A percentile compares a stretch with the other conserved stretches of the same genome.
phyloP scores from a whole-genome alignment of 345 rosid species.

The Trapa bicornis region DNA sequence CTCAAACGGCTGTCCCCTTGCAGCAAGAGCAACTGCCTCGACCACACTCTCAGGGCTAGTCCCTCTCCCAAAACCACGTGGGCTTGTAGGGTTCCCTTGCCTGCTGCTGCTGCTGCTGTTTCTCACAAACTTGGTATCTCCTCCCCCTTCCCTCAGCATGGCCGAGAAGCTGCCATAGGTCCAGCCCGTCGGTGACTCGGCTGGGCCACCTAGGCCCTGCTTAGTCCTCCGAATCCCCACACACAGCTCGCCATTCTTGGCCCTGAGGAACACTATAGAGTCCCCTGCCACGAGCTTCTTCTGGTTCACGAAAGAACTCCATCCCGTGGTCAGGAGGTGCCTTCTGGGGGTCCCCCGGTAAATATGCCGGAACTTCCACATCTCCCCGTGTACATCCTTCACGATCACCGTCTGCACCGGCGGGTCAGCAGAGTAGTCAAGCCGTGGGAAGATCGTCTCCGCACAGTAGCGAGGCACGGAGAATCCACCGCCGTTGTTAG shows the following conservation, averaged over 20 bases:
- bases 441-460: slow-evolving; percentile 77
- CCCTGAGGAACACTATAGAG: slow-evolving; percentile 76
- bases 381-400: slow-evolving; percentile 82
- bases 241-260: slow-evolving; percentile 69
- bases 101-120: slow-evolving; percentile 12
- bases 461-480: slow-evolving; percentile 97
- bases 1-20: slow-evolving; percentile 62
- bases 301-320: slow-evolving; percentile 92
- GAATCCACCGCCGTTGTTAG: slow-evolving; percentile 96
- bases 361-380: slow-evolving; percentile 89
- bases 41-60: slow-evolving; percentile 50
- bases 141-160: slow-evolving; percentile 46
- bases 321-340: slow-evolving; percentile 86
- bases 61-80: slow-evolving; percentile 34
- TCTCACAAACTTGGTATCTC: slow-evolving; percentile 30
- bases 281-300: slow-evolving; percentile 93
- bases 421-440: slow-evolving; percentile 76
- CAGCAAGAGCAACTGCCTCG: slow-evolving; percentile 65
- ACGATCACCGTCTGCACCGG: slow-evolving; percentile 85
- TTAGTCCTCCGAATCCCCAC: slow-evolving; percentile 78
- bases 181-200: slow-evolving; percentile 34
- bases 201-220: slow-evolving; percentile 33
- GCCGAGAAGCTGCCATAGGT: slow-evolving; percentile 31
- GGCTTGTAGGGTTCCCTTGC: slow-evolving; percentile 9
- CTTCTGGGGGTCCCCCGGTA: slow-evolving; percentile 93